Conservation (phyloP, 2,329 filamentous ascomycete species). For the Lizonia empirigonia region DNA sequence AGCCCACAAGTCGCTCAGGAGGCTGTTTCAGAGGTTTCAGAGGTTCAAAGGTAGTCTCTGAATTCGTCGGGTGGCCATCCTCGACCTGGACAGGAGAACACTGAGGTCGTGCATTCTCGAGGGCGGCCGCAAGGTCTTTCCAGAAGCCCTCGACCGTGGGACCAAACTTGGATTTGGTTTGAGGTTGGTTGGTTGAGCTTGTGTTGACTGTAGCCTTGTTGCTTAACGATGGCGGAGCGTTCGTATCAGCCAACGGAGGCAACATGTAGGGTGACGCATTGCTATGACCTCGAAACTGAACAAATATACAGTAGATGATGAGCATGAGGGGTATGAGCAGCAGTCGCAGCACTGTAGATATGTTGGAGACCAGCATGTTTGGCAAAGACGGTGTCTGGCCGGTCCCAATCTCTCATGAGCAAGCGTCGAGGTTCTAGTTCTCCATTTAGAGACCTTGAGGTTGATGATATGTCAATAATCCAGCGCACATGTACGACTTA, state of each 20-base stretch:
- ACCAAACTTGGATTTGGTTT: conserved; percentile 2
- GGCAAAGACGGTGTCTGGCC: not conserved
- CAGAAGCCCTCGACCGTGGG: not conserved
- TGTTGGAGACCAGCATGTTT: not conserved
- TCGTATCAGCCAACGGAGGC: not conserved
- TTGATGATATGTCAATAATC: not conserved
- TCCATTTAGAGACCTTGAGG: not conserved
- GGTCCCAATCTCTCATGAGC: not conserved
- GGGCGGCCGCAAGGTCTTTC: conserved; percentile 3
- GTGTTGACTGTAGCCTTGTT: not conserved
- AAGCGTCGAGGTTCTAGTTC: not conserved
- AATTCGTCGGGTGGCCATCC: conserved; percentile 7
- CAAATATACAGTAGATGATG: conserved; percentile 1
- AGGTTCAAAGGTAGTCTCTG: conserved; percentile 18
- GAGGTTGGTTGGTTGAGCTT: conserved; percentile 1
- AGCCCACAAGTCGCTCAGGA: conserved; percentile 20
- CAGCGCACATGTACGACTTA: not conserved
- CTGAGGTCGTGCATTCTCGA: conserved; percentile 22
- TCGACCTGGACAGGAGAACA: conserved; percentile 19
- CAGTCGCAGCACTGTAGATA: conserved; percentile 1
- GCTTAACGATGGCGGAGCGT: not conserved
- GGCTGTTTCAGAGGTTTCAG: conserved; percentile 16
- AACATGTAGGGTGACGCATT: not conserved
- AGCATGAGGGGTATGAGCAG: conserved; percentile 1
- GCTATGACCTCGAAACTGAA: not conserved